These are phyloP conservation scores for Golubevia sp. DNA, from an alignment of 1,284 basidiomycete genomes.

Conservation along the genomic window DNA sequence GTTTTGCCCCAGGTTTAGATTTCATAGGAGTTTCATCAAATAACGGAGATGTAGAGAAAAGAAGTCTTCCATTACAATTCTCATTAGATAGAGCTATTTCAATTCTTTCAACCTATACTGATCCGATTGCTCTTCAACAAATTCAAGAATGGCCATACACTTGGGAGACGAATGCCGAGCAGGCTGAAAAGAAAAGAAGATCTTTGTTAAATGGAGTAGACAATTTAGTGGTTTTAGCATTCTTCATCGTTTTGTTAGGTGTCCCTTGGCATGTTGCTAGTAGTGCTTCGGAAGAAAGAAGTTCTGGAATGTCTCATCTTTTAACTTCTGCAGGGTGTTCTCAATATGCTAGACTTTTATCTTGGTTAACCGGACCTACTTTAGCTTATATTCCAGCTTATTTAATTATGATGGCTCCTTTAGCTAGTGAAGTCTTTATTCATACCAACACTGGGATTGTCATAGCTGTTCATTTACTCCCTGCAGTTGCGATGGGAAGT, in stretches of 20 bases:
- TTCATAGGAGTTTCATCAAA: slow-evolving; percentile 72
- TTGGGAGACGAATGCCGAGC: slow-evolving; percentile 70
- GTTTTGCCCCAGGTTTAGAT: slow-evolving; percentile 71
- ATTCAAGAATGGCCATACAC: slow-evolving; percentile 73
- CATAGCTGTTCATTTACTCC: slow-evolving; percentile 71
- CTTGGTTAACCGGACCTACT: slow-evolving; percentile 23
- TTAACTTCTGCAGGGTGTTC: slow-evolving; percentile 26
- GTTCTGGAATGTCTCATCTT: slow-evolving; percentile 22
- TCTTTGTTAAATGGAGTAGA: slow-evolving; percentile 19
- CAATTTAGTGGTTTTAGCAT: slow-evolving; percentile 19
- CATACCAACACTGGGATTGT: slow-evolving; percentile 70
- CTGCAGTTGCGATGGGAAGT: slow-evolving; percentile 64
- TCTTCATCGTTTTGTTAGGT: slow-evolving; percentile 74
- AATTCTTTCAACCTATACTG: slow-evolving; percentile 69
- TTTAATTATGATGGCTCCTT: slow-evolving; percentile 69
- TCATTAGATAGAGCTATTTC: slow-evolving; percentile 71
- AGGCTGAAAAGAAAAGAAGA: slow-evolving; percentile 69
- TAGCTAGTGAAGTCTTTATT: slow-evolving; percentile 73
- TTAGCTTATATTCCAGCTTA: slow-evolving; percentile 70
- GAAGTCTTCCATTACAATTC: slow-evolving; percentile 76
- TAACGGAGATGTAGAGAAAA: slow-evolving; percentile 72
- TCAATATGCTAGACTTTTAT: slow-evolving; percentile 21
- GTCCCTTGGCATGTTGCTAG: slow-evolving; percentile 65
- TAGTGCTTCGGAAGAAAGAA: slow-evolving; percentile 62
- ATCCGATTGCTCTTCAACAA: slow-evolving; percentile 59